A percentile compares a stretch with the other conserved stretches of the same genome.
Evolutionary conservation across 768 basidiomycete species (phyloP).

Genomic region (Termitomyces heimii): DNA sequence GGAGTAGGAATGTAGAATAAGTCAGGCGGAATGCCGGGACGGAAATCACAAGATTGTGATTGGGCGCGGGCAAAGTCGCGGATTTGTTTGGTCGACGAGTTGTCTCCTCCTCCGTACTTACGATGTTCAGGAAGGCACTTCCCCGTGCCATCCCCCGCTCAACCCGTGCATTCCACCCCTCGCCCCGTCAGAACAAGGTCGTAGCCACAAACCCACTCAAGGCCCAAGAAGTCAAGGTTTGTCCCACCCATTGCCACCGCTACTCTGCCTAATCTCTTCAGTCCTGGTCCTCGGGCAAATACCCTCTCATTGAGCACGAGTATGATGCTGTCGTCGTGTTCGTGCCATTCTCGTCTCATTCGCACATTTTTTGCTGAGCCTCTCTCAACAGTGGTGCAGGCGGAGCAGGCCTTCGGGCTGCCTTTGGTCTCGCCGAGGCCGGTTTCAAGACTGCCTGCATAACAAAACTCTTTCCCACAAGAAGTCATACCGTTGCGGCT

Average conservation of each 20-base stretch:
- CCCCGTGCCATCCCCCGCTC: constrained; percentile 44
- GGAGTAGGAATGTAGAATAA: constrained; percentile 22
- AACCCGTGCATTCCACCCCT: constrained; percentile 60
- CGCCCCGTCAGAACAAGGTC: constrained; percentile 52
- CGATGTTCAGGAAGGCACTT: constrained; percentile 65
- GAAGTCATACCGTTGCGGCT: constrained; percentile 98
- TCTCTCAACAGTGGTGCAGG: constrained; percentile 74
- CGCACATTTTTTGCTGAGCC: neutral
- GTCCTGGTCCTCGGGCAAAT: constrained; percentile 83
- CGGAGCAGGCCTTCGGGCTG: constrained; percentile 96
- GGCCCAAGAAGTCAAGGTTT: constrained; percentile 78
- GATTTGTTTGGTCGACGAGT: constrained; percentile 12
- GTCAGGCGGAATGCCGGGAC: constrained; percentile 12
- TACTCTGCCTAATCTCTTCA: constrained; percentile 22
- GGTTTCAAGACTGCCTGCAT: constrained; percentile 99
- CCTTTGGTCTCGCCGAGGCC: constrained; percentile 96
- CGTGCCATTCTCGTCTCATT: constrained; percentile 29
- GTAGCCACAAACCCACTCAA: constrained; percentile 70
- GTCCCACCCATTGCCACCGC: constrained; percentile 10
- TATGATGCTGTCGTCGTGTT: constrained; percentile 99
- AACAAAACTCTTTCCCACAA: constrained; percentile 97
- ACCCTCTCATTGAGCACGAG: constrained; percentile 97
- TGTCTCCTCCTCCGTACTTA: constrained; percentile 17
- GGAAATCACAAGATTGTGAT: constrained; percentile 36
- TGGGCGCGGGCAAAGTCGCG: constrained; percentile 19